Evolutionary conservation across 495 filamentous ascomycete genomes (phyloP), one percentile per base, ranked within the genome.

Genomic region (Penicillium turbatum): DNA sequence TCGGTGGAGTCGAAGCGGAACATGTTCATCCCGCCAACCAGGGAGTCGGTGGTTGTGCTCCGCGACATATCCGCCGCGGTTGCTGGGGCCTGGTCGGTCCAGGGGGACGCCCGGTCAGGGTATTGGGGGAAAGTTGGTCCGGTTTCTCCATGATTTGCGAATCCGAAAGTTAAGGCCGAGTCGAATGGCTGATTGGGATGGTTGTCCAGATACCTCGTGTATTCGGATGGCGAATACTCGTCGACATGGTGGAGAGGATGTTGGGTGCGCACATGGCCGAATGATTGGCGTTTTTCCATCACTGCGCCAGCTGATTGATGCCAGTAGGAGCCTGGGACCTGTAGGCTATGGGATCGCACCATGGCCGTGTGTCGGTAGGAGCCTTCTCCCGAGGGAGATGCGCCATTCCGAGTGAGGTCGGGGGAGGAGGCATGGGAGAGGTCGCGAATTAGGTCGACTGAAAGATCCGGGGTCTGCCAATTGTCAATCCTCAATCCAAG

Each of bases 401-500:
- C 43, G 42, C 38, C 54, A 46, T 56, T 59, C 59, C 60, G 63
- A 12, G 61, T 57, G 45, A 52, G 34, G 53, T 69, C 63, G 37
- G 65, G 57, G 2, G 69, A 67, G 51, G 68, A 70, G 10, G 64
- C 58, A 36, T 72, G 65, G 34, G 72, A 71, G 38, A 67, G 54
- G 17, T 70, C 51, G 54, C 71, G 70, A 31, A 61, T 64, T 51
- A 72, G 60, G 38, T 70, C 66, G 59, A 64, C 64, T 43, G 67
- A 60, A 39, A 68, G 59, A 55, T 77, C 74, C 69, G 74, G 68
- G 69, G 68, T 75, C 74, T 77, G 68, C 66, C 63, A 75, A 71
- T 59, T 71, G 70, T 76, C 71, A 77, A 76, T 73, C 71, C 72
- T 76, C 71, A 77, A 76, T 73, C 71, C 72, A 72, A 63, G 67